phyloP scores from a whole-genome alignment of 2,329 filamentous ascomycete species.

The Aspergillus sp. region DNA sequence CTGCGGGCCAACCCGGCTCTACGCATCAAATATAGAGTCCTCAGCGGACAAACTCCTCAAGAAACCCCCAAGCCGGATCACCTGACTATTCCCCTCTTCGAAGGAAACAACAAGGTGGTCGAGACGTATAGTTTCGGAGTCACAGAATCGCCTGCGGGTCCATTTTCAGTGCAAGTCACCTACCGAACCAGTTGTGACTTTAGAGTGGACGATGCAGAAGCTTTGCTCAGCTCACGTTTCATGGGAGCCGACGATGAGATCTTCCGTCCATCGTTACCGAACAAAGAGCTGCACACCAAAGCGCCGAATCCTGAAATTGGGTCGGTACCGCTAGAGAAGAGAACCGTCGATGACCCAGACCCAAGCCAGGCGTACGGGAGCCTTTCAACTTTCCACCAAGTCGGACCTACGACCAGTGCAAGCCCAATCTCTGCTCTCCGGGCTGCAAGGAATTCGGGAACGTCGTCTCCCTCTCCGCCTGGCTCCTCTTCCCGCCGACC shows the following conservation, averaged over 20 bases:
- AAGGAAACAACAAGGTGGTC: slow-evolving; percentile 61
- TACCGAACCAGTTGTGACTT: slow-evolving; percentile 91
- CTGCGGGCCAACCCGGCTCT: slow-evolving; percentile 63
- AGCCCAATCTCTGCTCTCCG: slow-evolving; percentile 83
- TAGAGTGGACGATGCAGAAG: slow-evolving; percentile 85
- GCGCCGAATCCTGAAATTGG: slow-evolving; percentile 57
- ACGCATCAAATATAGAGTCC: slow-evolving; percentile 77
- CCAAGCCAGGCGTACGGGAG: slow-evolving; percentile 83
- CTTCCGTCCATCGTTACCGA: slow-evolving; percentile 74
- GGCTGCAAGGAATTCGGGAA: slow-evolving; percentile 59
- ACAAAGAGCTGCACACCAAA: slow-evolving; percentile 43
- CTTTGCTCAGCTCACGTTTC: slow-evolving; percentile 86
- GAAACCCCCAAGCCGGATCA: slow-evolving; percentile 63
- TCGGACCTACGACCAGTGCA: slow-evolving; percentile 72
- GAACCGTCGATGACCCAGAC: slow-evolving; percentile 54
- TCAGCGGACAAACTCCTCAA: slow-evolving; percentile 55
- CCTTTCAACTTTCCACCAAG: slow-evolving; percentile 79
- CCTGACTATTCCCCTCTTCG: slow-evolving; percentile 68
- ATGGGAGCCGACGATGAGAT: slow-evolving; percentile 88
- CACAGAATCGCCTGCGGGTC: slow-evolving; percentile 81
- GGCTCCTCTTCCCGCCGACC: slow-evolving; percentile 53
- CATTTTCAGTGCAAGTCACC: slow-evolving; percentile 75
- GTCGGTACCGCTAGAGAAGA: slow-evolving; percentile 68
- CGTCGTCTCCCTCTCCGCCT: slow-evolving; percentile 51
- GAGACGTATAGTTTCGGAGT: slow-evolving; percentile 79